phyloP scores from a whole-genome alignment of 2,329 filamentous ascomycete species.

The Talaromyces pinophilus region DNA sequence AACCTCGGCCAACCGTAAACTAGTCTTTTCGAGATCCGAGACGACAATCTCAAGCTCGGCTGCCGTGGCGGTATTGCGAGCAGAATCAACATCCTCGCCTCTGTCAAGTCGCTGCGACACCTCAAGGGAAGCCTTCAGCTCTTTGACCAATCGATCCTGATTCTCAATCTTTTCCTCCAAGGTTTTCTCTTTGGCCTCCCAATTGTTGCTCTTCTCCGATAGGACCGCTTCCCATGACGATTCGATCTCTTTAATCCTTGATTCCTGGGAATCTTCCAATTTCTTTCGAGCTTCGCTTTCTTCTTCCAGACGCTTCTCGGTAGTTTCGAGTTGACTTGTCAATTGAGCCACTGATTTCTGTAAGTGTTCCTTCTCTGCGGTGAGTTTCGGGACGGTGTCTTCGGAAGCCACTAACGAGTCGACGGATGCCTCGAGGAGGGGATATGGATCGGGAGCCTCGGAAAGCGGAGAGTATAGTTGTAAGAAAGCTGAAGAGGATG shows the following conservation, averaged over 20 bases:
- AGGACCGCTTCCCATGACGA: conserved; percentile 85
- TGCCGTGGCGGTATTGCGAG: conserved; percentile 69
- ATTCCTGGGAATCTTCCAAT: conserved; percentile 74
- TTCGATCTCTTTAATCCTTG: conserved; percentile 84
- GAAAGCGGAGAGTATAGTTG: conserved; percentile 91
- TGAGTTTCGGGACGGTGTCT: conserved; percentile 86
- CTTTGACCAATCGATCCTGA: conserved; percentile 86
- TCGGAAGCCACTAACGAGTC: conserved; percentile 90
- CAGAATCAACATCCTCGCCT: conserved; percentile 64
- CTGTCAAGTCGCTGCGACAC: conserved; percentile 86
- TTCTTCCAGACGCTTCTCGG: conserved; percentile 75
- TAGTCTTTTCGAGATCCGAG: conserved; percentile 87
- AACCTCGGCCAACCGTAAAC: conserved; percentile 80
- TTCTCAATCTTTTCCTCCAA: conserved; percentile 92
- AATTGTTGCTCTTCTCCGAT: conserved; percentile 93
- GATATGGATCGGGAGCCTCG: conserved; percentile 95
- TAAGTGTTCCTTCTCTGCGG: conserved; percentile 84
- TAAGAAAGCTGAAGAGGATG: conserved; percentile 88
- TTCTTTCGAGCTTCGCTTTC: conserved; percentile 73
- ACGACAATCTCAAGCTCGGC: conserved; percentile 93
- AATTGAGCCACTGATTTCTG: conserved; percentile 74
- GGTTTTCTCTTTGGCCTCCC: conserved; percentile 87
- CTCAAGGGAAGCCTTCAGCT: conserved; percentile 96
- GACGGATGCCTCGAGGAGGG: conserved; percentile 91
- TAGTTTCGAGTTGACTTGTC: conserved; percentile 78